A percentile compares a stretch with the other conserved stretches of the same genome.
Conservation (phyloP, 129 eudicot genomes). For the Centrapalus pauciflorus region DNA sequence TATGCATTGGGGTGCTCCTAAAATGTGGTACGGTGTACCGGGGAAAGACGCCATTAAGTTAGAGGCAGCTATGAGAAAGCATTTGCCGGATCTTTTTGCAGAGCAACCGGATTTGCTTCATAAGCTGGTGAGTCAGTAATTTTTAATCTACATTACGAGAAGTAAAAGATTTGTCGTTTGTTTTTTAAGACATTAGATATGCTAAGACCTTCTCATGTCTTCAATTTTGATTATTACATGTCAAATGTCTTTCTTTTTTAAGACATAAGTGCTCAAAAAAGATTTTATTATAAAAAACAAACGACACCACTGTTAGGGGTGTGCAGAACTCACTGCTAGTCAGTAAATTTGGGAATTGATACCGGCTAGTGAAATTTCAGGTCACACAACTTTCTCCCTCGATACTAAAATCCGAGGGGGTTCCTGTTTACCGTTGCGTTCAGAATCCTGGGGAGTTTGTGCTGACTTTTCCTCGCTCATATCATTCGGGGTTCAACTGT, state of each 20-base stretch:
- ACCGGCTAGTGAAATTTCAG: constrained; percentile 44
- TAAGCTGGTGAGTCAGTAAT: constrained; percentile 64
- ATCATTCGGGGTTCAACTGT: constrained; percentile 93
- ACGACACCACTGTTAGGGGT: no score
- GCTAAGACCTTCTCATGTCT: not conserved
- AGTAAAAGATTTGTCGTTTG: no score
- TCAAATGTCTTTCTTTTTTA: not conserved
- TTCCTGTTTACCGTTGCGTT: constrained; percentile 81
- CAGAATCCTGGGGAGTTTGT: constrained; percentile 91
- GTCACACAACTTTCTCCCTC: constrained; percentile 97
- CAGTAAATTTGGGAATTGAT: no score
- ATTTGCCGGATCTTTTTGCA: constrained; percentile 82
- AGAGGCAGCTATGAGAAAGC: constrained; percentile 90
- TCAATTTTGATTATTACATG: not conserved
- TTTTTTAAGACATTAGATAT: no score
- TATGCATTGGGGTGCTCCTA: constrained; percentile 97
- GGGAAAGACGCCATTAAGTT: constrained; percentile 73
- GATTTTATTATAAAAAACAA: no score
- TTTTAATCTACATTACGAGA: not conserved
- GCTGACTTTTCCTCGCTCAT: constrained; percentile 90
- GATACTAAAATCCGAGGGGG: constrained; percentile 77
- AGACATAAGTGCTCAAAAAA: no score
- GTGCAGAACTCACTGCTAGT: no score
- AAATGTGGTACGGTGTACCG: constrained; percentile 95
- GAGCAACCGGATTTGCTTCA: constrained; percentile 96